Conservation (phyloP, 352 stramenopile genomes). For the Pythium grandisporangium region DNA sequence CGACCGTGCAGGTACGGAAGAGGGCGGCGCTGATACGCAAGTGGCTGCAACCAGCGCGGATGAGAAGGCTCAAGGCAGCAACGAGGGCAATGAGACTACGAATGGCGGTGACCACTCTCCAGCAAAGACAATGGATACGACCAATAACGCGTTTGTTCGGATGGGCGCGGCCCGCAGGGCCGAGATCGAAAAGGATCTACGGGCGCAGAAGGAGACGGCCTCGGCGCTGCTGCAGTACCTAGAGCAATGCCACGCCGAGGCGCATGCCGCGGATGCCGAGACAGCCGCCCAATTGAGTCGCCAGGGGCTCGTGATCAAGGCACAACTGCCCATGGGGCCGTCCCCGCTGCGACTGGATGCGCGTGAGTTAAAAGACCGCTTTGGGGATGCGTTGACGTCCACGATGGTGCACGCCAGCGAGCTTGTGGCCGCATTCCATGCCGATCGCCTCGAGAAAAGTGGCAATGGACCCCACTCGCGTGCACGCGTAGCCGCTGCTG, state of each 20-base stretch:
- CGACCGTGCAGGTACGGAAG: not conserved
- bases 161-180: constrained; percentile 26
- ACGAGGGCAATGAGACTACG: constrained; percentile 3
- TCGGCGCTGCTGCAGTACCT: constrained; percentile 37
- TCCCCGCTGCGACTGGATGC: constrained; percentile 40
- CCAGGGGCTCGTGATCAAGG: constrained; percentile 56
- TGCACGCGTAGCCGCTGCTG: constrained; percentile 8
- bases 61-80: not conserved
- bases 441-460: constrained; percentile 24
- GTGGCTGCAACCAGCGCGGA: not conserved
- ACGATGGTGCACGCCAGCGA: constrained; percentile 45
- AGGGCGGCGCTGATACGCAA: not conserved
- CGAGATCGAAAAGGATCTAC: constrained; percentile 18
- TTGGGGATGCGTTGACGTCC: constrained; percentile 30
- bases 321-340: constrained; percentile 63
- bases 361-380: constrained; percentile 24
- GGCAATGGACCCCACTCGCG: constrained; percentile 25
- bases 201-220: constrained; percentile 19
- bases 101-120: too few species aligned
- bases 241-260: constrained; percentile 29
- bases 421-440: constrained; percentile 47
- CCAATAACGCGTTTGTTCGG: constrained; percentile 19
- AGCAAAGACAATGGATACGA: not conserved
- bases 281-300: constrained; percentile 32
- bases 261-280: constrained; percentile 24